Percentiles rank a stretch among this genome's conserved stretches.
Evolutionary conservation across 371 early-diverging fungal genomes (phyloP).

Genomic region (Fennellomyces sp.): DNA sequence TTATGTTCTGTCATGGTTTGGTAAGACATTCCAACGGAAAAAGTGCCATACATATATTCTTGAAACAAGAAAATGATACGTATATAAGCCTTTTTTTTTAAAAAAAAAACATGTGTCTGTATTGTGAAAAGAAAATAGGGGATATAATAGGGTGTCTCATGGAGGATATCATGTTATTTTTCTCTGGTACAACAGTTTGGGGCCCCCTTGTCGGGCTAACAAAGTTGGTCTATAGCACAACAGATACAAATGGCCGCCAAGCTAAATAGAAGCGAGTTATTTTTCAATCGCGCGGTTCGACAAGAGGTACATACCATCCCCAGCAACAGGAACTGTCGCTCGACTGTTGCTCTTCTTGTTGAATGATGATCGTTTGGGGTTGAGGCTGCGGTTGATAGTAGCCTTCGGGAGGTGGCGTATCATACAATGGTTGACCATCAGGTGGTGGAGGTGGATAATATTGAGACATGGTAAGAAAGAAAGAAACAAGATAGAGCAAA

Average conservation of each 20-base stretch:
- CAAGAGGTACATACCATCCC: slow-evolving; percentile 2
- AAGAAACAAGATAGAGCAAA: neutral
- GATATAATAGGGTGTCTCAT: too few relatives aligned
- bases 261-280: neutral
- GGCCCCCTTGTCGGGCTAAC: too few relatives aligned
- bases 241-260: slow-evolving; percentile 14
- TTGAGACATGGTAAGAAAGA: slow-evolving; percentile 4
- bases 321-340: slow-evolving; percentile 5
- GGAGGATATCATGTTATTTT: too few relatives aligned
- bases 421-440: slow-evolving; percentile 3
- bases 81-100: too few relatives aligned
- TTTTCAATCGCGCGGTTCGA: neutral
- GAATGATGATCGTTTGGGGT: slow-evolving; percentile 11
- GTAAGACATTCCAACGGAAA: too few relatives aligned
- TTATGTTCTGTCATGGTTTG: too few relatives aligned
- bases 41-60: too few relatives aligned
- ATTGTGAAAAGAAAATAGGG: too few relatives aligned
- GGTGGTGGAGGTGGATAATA: slow-evolving; percentile 11
- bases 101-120: too few relatives aligned
- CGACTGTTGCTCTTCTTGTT: slow-evolving; percentile 4
- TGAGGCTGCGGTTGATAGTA: slow-evolving; percentile 11
- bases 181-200: too few relatives aligned
- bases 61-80: too few relatives aligned
- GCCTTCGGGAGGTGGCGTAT: slow-evolving; percentile 11
- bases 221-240: slow-evolving; percentile 9